phyloP scores from a whole-genome alignment of 2,329 filamentous ascomycete species.

The Botryotinia narcissicola region DNA sequence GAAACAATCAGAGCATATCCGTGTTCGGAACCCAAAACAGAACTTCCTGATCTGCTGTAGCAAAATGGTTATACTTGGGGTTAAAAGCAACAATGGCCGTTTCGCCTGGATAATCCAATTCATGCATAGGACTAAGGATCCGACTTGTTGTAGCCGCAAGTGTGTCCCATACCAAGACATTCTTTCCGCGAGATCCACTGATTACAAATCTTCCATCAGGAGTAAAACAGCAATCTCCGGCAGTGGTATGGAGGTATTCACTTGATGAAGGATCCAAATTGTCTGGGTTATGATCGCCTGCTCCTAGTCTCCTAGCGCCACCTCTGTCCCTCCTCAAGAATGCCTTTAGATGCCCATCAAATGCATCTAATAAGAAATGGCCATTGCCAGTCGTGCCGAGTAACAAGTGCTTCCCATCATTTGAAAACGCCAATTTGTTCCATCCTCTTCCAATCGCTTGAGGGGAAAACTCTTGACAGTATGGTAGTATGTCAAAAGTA shows the following conservation, averaged over 20 bases:
- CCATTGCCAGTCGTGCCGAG: slow-evolving; percentile 79
- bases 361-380: slow-evolving; percentile 92
- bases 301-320: slow-evolving; percentile 51
- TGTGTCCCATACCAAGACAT: slow-evolving; percentile 85
- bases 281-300: slow-evolving; percentile 47
- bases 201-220: slow-evolving; percentile 88
- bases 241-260: slow-evolving; percentile 49
- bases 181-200: slow-evolving; percentile 67
- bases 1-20: slow-evolving; percentile 22
- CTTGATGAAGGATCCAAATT: slow-evolving; percentile 31
- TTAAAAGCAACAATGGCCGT: slow-evolving; percentile 82
- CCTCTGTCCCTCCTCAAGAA: slow-evolving; percentile 62
- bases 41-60: slow-evolving; percentile 82
- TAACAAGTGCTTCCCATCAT: slow-evolving; percentile 86
- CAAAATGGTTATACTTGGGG: slow-evolving; percentile 87
- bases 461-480: slow-evolving; percentile 53
- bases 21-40: slow-evolving; percentile 76
- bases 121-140: slow-evolving; percentile 62
- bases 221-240: slow-evolving; percentile 82
- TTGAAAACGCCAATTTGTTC: slow-evolving; percentile 93
- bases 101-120: slow-evolving; percentile 64
- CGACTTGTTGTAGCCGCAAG: slow-evolving; percentile 54
- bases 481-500: slow-evolving; percentile 69
- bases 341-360: slow-evolving; percentile 75
- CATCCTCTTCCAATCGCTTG: slow-evolving; percentile 61